Percentiles rank a stretch among this genome's conserved stretches.
Conservation (phyloP, 169 alveolate species). For the Plasmodium cynomolgi region DNA sequence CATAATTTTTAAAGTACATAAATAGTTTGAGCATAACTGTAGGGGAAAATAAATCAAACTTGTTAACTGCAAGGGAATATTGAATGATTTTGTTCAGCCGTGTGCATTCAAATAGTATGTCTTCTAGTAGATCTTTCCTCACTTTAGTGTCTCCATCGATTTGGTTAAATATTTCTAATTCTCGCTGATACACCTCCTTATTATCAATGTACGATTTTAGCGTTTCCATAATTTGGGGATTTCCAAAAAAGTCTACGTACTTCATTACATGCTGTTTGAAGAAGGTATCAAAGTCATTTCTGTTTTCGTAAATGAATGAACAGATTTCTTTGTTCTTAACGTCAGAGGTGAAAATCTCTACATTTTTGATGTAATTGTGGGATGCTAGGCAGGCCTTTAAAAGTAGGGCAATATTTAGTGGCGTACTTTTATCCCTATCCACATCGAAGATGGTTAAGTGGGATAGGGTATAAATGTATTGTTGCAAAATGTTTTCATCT, state of each 20-base stretch:
- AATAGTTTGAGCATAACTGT: constrained; percentile 27
- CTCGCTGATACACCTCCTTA: constrained; percentile 21
- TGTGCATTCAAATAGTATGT: constrained; percentile 42
- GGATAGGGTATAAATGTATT: constrained; percentile 60
- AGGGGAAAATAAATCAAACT: constrained; percentile 19
- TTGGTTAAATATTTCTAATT: constrained; percentile 31
- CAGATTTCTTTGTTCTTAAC: constrained; percentile 44
- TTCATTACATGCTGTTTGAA: constrained; percentile 34
- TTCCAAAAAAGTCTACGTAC: constrained; percentile 34
- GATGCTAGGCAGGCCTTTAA: constrained; percentile 69
- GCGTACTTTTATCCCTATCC: constrained; percentile 43
- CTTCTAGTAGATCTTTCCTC: constrained; percentile 34
- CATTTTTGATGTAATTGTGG: constrained; percentile 53
- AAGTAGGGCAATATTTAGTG: constrained; percentile 44
- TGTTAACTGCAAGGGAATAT: constrained; percentile 56
- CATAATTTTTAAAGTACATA: constrained; percentile 36
- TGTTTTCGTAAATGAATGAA: constrained; percentile 47
- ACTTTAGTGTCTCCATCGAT: constrained; percentile 17
- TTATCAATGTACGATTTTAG: constrained; percentile 23
- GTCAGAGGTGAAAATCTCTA: constrained; percentile 40
- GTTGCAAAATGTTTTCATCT: constrained; percentile 41
- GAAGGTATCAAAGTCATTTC: constrained; percentile 29
- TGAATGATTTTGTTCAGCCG: constrained; percentile 54
- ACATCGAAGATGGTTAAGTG: constrained; percentile 55
- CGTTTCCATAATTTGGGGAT: constrained; percentile 5